phyloP scores from a whole-genome alignment of 305 asterid species.

The Fraxinus dipetala region DNA sequence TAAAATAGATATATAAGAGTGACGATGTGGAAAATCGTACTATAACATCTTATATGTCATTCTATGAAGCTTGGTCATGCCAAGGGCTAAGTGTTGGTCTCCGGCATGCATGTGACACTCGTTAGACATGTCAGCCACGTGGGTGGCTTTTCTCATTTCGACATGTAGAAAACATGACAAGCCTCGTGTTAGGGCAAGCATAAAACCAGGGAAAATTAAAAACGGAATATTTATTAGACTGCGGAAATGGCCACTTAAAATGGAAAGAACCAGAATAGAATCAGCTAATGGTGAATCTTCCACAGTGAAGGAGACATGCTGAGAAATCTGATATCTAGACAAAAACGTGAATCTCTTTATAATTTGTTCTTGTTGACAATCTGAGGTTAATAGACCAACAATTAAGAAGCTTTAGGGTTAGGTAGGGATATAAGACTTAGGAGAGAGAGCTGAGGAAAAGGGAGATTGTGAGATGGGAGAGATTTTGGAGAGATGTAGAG shows the following conservation, averaged over 20 bases:
- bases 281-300: background rate
- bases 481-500: background rate
- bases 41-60: background rate
- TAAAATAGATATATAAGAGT: background rate
- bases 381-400: background rate
- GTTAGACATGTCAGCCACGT: background rate
- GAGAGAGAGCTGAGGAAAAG: background rate
- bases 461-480: background rate
- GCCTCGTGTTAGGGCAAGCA: background rate
- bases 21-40: constrained; percentile 1
- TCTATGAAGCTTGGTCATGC: background rate
- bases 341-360: background rate
- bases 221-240: background rate
- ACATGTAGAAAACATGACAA: background rate
- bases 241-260: background rate
- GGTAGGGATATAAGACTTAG: background rate
- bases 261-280: background rate
- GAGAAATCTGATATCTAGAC: background rate
- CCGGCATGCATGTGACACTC: background rate
- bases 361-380: background rate
- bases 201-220: background rate
- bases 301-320: background rate
- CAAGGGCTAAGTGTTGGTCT: background rate
- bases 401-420: background rate
- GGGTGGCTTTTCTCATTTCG: background rate